Evolutionary conservation across 2,329 filamentous ascomycete species (phyloP).

Genomic region (Ophiostoma sp.): DNA sequence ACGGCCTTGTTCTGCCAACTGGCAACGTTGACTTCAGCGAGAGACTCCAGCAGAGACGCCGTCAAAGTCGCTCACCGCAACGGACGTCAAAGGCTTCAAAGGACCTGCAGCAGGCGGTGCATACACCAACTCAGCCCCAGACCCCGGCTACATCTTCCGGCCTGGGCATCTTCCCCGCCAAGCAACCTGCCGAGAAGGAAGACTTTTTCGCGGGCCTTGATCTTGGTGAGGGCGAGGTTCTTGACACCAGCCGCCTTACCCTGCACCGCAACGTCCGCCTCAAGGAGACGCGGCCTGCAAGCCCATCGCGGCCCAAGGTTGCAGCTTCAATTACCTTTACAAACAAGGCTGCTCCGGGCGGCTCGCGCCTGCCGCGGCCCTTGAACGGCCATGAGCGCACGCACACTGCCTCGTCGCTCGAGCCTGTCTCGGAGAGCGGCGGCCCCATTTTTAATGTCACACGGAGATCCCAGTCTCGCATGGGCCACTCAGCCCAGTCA

Average conservation of each 20-base stretch:
- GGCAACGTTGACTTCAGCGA: slow-evolving; percentile 79
- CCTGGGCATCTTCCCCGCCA: slow-evolving; percentile 19
- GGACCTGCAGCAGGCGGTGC: slow-evolving; percentile 26
- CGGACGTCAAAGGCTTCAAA: slow-evolving; percentile 30
- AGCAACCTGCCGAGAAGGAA: slow-evolving; percentile 50
- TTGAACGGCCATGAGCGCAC: slow-evolving; percentile 60
- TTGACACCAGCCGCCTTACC: slow-evolving; percentile 73
- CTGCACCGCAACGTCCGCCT: slow-evolving; percentile 89
- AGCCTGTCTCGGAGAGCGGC: slow-evolving; percentile 86
- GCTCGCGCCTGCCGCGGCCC: slow-evolving; percentile 74
- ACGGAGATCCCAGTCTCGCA: slow-evolving; percentile 60
- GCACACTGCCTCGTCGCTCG: slow-evolving; percentile 67
- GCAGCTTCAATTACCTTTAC: slow-evolving; percentile 88
- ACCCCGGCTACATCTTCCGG: slow-evolving; percentile 14
- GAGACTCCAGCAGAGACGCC: slow-evolving; percentile 62
- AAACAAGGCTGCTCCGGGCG: slow-evolving; percentile 44
- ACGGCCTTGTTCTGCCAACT: slow-evolving; percentile 78
- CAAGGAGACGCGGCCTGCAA: slow-evolving; percentile 63
- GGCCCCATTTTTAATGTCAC: slow-evolving; percentile 57
- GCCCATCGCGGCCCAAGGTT: slow-evolving; percentile 65
- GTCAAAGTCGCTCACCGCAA: slow-evolving; percentile 54
- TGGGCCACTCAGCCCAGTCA: slow-evolving; percentile 64
- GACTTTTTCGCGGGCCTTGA: slow-evolving; percentile 86
- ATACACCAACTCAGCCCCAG: slow-evolving; percentile 14
- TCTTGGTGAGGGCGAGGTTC: slow-evolving; percentile 74